These are phyloP conservation scores for Aspergillus sclerotioniger DNA, from an alignment of 495 filamentous ascomycete genomes.

Conservation along the genomic window DNA sequence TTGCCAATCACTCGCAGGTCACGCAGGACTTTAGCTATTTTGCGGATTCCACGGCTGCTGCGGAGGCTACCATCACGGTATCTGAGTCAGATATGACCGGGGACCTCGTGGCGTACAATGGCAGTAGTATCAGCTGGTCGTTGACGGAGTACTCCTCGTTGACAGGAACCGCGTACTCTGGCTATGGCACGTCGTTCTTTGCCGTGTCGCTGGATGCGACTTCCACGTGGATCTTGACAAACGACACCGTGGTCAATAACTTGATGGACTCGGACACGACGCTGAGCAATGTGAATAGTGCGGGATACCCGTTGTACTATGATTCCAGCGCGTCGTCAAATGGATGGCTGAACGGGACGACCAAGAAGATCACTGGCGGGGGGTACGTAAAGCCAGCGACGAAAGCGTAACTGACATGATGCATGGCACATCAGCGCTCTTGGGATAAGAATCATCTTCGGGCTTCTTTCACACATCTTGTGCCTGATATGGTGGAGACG, in stretches of 20 bases:
- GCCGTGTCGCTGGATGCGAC: constrained; percentile 18
- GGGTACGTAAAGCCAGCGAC: not conserved
- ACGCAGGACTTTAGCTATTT: not conserved
- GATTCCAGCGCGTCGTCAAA: not conserved
- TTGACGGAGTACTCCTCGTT: not conserved
- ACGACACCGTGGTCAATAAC: constrained; percentile 13
- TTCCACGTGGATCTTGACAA: constrained; percentile 20
- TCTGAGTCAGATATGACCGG: not conserved
- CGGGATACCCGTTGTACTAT: not conserved
- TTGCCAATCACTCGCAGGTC: not conserved
- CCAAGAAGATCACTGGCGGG: not conserved
- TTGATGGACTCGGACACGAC: constrained; percentile 13
- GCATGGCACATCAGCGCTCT: too few relatives aligned
- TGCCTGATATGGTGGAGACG: too few relatives aligned
- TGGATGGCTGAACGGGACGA: not conserved
- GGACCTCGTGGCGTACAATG: not conserved
- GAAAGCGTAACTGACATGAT: not conserved
- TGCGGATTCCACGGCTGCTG: not conserved
- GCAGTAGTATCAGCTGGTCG: not conserved
- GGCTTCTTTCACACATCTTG: too few relatives aligned
- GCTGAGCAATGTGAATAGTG: constrained; percentile 16
- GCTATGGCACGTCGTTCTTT: constrained; percentile 11
- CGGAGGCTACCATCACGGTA: not conserved
- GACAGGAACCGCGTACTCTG: not conserved
- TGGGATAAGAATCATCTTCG: not conserved